phyloP scores from a whole-genome alignment of 2,329 filamentous ascomycete species.

The Cercospora berteroae region DNA sequence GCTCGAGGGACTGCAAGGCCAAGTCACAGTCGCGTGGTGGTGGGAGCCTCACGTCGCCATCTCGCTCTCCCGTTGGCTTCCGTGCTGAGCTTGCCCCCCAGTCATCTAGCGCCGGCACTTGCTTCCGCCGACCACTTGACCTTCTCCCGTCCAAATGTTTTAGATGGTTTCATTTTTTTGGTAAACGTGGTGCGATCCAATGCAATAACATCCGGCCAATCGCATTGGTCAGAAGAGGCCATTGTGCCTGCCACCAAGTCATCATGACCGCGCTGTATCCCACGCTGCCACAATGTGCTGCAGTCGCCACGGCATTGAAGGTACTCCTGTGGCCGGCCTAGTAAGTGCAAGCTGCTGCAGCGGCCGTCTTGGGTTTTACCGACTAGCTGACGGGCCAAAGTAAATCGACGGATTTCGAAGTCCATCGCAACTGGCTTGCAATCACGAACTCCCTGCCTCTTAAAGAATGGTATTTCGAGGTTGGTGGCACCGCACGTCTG shows the following conservation, averaged over 20 bases:
- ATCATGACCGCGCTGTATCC: constrained; percentile 80
- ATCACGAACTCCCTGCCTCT: constrained; percentile 86
- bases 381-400: constrained; percentile 48
- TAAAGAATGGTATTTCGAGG: constrained; percentile 91
- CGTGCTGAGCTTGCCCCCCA: background rate
- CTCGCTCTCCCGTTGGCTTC: background rate
- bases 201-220: constrained; percentile 12
- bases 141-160: background rate
- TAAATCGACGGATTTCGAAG: constrained; percentile 98
- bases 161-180: background rate
- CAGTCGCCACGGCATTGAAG: constrained; percentile 85
- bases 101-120: background rate
- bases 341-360: constrained; percentile 56
- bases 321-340: constrained; percentile 91
- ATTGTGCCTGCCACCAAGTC: background rate
- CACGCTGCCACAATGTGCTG: constrained; percentile 81
- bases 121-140: constrained; percentile 1
- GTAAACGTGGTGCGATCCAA: background rate
- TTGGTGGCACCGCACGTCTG: constrained; percentile 34
- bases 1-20: background rate
- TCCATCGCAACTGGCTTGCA: constrained; percentile 97
- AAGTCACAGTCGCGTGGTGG: background rate
- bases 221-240: constrained; percentile 10
- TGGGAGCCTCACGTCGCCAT: background rate
- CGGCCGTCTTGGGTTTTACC: background rate